phyloP scores from a whole-genome alignment of 75 land plant genomes.

The Picea glauca region DNA sequence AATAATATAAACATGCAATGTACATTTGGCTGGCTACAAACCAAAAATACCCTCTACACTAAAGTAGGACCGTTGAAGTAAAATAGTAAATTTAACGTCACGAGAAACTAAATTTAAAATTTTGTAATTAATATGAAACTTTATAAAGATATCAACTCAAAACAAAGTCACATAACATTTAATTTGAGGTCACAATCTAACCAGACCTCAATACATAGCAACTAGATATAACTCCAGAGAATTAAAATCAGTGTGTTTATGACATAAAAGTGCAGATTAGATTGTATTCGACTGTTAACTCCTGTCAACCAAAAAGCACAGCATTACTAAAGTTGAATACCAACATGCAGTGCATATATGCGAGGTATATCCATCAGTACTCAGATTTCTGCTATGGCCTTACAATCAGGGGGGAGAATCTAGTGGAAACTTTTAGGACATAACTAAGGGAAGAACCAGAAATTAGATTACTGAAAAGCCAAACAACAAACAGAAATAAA shows the following conservation, averaged over 20 bases:
- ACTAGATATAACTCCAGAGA: background rate
- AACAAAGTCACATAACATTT: too few species aligned
- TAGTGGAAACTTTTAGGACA: background rate
- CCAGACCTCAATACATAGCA: background rate
- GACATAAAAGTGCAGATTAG: too few species aligned
- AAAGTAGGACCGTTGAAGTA: too few species aligned
- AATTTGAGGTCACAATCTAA: too few species aligned
- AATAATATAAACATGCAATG: too few species aligned
- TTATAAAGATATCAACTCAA: too few species aligned
- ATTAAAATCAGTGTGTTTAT: background rate
- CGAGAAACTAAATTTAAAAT: too few species aligned
- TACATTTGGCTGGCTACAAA: too few species aligned
- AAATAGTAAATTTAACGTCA: too few species aligned
- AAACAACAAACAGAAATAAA: background rate
- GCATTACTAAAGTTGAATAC: background rate
- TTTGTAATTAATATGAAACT: too few species aligned
- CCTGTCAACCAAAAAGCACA: background rate
- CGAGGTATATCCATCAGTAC: background rate
- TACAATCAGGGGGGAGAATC: background rate
- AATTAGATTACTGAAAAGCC: background rate
- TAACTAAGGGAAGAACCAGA: background rate
- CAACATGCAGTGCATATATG: background rate
- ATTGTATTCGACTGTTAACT: background rate
- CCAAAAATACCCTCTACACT: too few species aligned
- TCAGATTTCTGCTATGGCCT: background rate